Percentiles rank a stretch among this genome's conserved stretches.
These are phyloP conservation scores for Theileria annulata DNA, from an alignment of 169 alveolate genomes.

Conservation along the genomic window DNA sequence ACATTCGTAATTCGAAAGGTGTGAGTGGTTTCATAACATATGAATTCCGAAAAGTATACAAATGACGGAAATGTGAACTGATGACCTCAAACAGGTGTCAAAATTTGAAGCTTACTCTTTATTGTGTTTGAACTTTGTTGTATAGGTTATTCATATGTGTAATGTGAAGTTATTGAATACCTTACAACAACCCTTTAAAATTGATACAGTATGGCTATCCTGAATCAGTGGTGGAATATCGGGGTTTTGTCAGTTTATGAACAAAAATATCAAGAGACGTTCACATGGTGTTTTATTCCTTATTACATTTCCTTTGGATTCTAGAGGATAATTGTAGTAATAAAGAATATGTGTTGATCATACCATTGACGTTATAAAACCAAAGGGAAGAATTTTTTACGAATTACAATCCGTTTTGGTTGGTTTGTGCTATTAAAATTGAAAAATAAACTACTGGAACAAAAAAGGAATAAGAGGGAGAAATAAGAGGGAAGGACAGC, in stretches of 20 bases:
- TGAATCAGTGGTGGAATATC: not conserved
- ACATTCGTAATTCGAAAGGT: too few species aligned
- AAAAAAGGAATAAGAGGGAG: not conserved
- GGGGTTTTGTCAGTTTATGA: not conserved
- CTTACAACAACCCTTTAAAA: too few species aligned
- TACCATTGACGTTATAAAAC: not conserved
- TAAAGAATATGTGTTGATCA: not conserved
- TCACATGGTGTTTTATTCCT: not conserved
- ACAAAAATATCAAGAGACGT: not conserved
- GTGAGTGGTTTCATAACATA: too few species aligned
- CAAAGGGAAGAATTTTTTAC: not conserved
- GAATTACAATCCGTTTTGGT: not conserved
- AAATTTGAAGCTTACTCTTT: too few species aligned
- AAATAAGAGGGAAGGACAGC: not conserved
- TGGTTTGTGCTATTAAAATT: not conserved
- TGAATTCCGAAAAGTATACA: too few species aligned
- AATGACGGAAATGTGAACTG: too few species aligned
- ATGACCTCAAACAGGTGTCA: too few species aligned
- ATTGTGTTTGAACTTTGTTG: too few species aligned
- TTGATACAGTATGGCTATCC: not conserved
- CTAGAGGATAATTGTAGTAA: not conserved
- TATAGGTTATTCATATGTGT: too few species aligned
- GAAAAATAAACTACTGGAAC: not conserved
- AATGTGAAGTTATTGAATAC: too few species aligned
- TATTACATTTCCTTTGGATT: not conserved